A percentile compares a stretch with the other conserved stretches of the same genome.
phyloP scores from a whole-genome alignment of 768 basidiomycete genomes.

The Phlebiopsis gigantea region DNA sequence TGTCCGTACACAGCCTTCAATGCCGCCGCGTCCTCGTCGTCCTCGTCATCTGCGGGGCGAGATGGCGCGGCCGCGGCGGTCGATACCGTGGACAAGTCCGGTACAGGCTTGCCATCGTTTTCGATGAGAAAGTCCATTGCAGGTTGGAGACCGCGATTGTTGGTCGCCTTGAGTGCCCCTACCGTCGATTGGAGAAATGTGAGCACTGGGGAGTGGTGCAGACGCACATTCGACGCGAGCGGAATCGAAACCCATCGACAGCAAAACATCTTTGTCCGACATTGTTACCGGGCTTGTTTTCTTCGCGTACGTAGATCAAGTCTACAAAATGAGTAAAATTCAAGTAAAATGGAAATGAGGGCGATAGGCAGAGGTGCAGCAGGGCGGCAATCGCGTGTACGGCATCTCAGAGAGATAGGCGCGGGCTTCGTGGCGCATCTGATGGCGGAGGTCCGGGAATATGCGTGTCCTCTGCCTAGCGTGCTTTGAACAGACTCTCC shows the following conservation, averaged over 20 bases:
- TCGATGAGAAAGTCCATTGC: conserved; percentile 88
- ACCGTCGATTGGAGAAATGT: not conserved
- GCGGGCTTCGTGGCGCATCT: conserved; percentile 3
- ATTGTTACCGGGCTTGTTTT: too few species aligned
- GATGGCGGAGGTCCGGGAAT: not conserved
- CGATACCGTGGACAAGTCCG: conserved; percentile 46
- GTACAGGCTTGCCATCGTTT: conserved; percentile 71
- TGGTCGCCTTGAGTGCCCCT: conserved; percentile 91
- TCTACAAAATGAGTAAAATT: not conserved
- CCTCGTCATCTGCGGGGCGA: conserved; percentile 41
- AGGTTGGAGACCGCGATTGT: conserved; percentile 79
- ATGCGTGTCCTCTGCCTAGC: not conserved
- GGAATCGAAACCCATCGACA: conserved; percentile 84
- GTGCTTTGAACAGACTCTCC: not conserved
- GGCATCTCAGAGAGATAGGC: not conserved
- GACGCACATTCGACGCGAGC: conserved; percentile 80
- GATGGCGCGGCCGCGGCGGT: conserved; percentile 24
- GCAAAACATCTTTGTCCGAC: conserved; percentile 67
- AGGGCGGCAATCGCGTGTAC: not conserved
- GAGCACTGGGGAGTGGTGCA: not conserved
- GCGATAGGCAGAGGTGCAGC: not conserved
- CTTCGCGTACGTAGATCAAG: too few species aligned
- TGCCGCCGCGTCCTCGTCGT: conserved; percentile 70
- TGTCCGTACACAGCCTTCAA: conserved; percentile 43
- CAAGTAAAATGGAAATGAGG: not conserved